Base-by-base conservation (phyloP, 257 asterid genomes). In the Fraxinus quadrangulata region DNA sequence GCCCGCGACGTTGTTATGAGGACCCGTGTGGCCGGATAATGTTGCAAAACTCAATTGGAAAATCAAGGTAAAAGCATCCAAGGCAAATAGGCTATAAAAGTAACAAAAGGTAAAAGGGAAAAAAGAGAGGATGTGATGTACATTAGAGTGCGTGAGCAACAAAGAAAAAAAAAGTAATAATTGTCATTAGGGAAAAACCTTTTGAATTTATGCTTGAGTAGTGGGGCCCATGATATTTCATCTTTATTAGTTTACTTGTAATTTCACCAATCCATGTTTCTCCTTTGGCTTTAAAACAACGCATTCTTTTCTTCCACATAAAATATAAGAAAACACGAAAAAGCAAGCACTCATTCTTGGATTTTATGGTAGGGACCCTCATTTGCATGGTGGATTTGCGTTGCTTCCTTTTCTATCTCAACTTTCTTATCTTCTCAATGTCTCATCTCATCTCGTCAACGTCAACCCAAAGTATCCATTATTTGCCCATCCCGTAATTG, bases 301-400 rank as follows among this genome's bases (percentile, higher is more conserved):
- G 96, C 98, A 89, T 84, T 85, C 91, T 83, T 86, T 90, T 81
- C 82, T 81, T 83, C 90, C 95, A 86, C 80, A 83, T 40, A 77
- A 82, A 31, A 61, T 78, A 76, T 82, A 83, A 85, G 85, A 88
- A 89, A 86, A 75, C 70, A 85, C 83, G 83, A 73, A 83, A 90
- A 90, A 89, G 93, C 78, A 82, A 86, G 92, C 94, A 88, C 91
- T 87, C 90, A 80, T 84, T 78, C 84, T 89, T 82, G 86, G 85
- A 88, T 84, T 54, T 79, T 85, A 78, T 75, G 85, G 90, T 86
- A 40, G 97, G 97, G 89, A 17, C 93, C 96, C 86, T 72, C 67
- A 77, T 71, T 83, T 81, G 86, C 88, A 80, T 80, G 83, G 75
- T 77, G 85, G n/a, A 63, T 26, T 24, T 19, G 67, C 61, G 34